Percentiles rank a stretch among this genome's conserved stretches.
These are phyloP conservation scores for Penicillium decumbens DNA, from an alignment of 2,329 filamentous ascomycete genomes.

Conservation along the genomic window DNA sequence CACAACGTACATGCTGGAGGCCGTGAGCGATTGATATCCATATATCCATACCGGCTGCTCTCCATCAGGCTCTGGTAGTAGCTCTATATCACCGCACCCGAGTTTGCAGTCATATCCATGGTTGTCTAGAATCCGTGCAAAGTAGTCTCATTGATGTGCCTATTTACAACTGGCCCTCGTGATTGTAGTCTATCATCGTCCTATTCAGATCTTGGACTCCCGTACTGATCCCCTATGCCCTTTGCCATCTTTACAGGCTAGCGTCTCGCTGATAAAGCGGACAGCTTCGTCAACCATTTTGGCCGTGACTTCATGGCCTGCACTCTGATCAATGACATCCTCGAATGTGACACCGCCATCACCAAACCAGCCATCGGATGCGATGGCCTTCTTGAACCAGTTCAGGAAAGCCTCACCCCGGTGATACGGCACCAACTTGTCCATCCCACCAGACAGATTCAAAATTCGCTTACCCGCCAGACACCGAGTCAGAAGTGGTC, in stretches of 20 bases:
- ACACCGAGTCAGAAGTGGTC: constrained; percentile 40
- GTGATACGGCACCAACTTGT: constrained; percentile 59
- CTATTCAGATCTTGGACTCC: constrained; percentile 32
- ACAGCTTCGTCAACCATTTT: constrained; percentile 54
- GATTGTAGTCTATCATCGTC: neutral
- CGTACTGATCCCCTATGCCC: constrained; percentile 28
- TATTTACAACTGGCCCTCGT: neutral
- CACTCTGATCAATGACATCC: constrained; percentile 54
- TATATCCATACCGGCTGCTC: neutral
- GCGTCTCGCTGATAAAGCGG: constrained; percentile 48
- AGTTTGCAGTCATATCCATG: neutral
- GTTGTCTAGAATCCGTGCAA: neutral
- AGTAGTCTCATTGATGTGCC: neutral
- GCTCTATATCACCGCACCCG: neutral
- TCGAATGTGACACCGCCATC: constrained; percentile 52
- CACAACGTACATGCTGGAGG: neutral
- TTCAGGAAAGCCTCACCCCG: constrained; percentile 54
- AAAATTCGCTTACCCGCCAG: constrained; percentile 53
- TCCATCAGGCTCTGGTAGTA: neutral
- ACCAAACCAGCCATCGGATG: constrained; percentile 45
- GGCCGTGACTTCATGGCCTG: constrained; percentile 56
- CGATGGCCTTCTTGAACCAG: constrained; percentile 50
- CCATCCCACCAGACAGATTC: constrained; percentile 51
- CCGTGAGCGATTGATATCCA: neutral
- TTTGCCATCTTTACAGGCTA: constrained; percentile 24